These are phyloP conservation scores for Cymodocea nodosa DNA, from an alignment of 116 monocot genomes.

Conservation along the genomic window DNA sequence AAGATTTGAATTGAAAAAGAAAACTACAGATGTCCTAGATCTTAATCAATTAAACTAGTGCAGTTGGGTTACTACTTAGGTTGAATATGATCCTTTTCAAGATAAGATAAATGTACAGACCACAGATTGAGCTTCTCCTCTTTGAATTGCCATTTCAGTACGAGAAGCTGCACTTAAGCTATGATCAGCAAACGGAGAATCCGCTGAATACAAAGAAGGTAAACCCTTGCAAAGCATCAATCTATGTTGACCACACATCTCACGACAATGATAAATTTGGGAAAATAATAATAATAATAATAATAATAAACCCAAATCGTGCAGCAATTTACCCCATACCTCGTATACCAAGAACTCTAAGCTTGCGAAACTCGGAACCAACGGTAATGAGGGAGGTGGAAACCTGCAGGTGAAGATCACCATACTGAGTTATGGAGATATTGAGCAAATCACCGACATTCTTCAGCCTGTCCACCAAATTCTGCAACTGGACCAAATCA, in stretches of 20 bases:
- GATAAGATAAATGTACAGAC: constrained; percentile 14
- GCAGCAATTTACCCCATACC: constrained; percentile 3
- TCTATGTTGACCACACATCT: not conserved
- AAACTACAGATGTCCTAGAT: no score
- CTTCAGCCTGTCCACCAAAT: constrained; percentile 78
- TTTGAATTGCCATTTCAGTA: constrained; percentile 73
- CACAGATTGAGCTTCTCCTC: constrained; percentile 77
- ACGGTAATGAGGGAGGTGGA: constrained; percentile 76
- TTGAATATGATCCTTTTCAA: no score
- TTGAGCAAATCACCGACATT: constrained; percentile 80
- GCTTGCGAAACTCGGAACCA: constrained; percentile 70
- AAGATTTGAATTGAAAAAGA: no score
- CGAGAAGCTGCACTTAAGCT: constrained; percentile 53
- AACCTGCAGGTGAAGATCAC: constrained; percentile 90
- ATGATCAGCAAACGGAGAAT: constrained; percentile 12
- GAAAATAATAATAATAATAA: no score
- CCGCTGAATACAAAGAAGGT: constrained; percentile 6
- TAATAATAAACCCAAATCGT: not conserved
- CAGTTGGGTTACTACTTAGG: no score
- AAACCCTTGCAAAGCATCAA: not conserved
- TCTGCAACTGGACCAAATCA: constrained; percentile 73
- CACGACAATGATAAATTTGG: not conserved
- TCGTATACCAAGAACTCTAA: constrained; percentile 59
- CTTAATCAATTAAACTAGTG: no score
- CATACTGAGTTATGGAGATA: constrained; percentile 71